Percentiles rank a stretch among this genome's conserved stretches.
Evolutionary conservation across 352 stramenopile species (phyloP).

Genomic region (Blastocystis sp.): DNA sequence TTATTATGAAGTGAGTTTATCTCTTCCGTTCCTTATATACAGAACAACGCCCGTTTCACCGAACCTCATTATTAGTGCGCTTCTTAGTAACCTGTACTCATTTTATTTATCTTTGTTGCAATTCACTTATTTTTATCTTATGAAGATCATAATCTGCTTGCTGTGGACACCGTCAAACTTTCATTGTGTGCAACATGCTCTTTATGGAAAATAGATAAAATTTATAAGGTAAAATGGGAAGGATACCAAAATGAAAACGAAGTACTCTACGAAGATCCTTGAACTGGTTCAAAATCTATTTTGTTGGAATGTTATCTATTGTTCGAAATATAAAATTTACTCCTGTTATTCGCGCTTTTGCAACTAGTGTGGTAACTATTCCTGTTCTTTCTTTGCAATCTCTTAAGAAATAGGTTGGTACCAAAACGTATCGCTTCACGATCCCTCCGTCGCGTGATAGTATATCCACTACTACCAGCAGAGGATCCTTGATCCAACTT

Average conservation of each 20-base stretch:
- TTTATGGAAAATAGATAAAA: not conserved
- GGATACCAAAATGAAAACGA: not conserved
- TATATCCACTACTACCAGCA: not conserved
- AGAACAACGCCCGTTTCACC: constrained; percentile 46
- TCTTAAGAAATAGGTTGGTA: not conserved
- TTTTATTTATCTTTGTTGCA: not conserved
- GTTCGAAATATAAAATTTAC: too few relatives aligned
- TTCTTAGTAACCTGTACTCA: constrained; percentile 8
- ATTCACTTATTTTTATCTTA: too few relatives aligned
- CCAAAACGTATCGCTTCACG: not conserved
- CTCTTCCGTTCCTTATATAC: not conserved
- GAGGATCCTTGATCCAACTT: constrained; percentile 24
- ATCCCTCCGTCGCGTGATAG: not conserved
- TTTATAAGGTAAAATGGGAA: not conserved
- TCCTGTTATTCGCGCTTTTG: not conserved
- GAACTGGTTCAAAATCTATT: not conserved
- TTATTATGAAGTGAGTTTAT: constrained; percentile 32
- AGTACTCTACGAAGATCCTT: not conserved
- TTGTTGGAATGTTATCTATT: not conserved
- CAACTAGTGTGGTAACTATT: not conserved
- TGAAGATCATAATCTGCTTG: too few relatives aligned
- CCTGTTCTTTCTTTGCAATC: not conserved
- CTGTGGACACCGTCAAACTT: too few relatives aligned
- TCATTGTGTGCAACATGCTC: too few relatives aligned
- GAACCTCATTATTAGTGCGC: constrained; percentile 55